Base-by-base conservation (phyloP, 1,284 basidiomycete species). In the Ustilago curta region DNA sequence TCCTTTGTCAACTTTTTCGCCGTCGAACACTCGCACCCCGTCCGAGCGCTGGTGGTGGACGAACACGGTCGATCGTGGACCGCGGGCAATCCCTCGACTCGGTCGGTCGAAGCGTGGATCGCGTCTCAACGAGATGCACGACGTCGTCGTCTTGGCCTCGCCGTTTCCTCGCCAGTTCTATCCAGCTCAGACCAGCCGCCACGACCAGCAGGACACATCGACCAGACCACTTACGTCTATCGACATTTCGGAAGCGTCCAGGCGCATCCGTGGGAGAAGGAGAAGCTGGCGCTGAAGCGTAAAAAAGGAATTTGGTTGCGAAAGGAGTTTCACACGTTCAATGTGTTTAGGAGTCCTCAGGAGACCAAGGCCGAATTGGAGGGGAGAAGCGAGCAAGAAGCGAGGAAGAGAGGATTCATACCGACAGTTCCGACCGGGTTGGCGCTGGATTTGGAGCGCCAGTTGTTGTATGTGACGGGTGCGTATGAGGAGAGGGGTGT, bases 401-500 rank as follows among this genome's bases (percentile, higher is more conserved):
- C 50, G 23, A 61, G 35, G 21, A 27, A 55, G 37, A n/a, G 59
- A 16, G 76, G 76, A 8, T 79, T 78, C 61, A 44, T 79, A 50
- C 78, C 78, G 3, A 69, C 69, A 4, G 53, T 74, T 1, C 72
- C 76, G 8, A 78, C 78, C 1, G 76, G 72, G 8, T 21, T 79
- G 56, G 78, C 76, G n/a, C 50, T 79, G 18, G 72, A 78, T 23
- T 50, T 64, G 23, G 44, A 62, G 32, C 54, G 53, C 37, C 66
- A 69, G 55, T 44, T 70, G 53, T 43, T 79, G 31, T 64, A 61
- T 32, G 67, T 79, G 5, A 50, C 73, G 25, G 76, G 76, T 3
- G 78, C 76, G 23, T 79, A 76, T 47, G 78, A 79, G 31, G 78
- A 79, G 51, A 47, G 78, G 2, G 78, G 72, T 25, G 50, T 77